Percentiles rank a stretch among this genome's conserved stretches.
Conservation (phyloP, 352 stramenopile genomes). For the Globisporangium emineosum region DNA sequence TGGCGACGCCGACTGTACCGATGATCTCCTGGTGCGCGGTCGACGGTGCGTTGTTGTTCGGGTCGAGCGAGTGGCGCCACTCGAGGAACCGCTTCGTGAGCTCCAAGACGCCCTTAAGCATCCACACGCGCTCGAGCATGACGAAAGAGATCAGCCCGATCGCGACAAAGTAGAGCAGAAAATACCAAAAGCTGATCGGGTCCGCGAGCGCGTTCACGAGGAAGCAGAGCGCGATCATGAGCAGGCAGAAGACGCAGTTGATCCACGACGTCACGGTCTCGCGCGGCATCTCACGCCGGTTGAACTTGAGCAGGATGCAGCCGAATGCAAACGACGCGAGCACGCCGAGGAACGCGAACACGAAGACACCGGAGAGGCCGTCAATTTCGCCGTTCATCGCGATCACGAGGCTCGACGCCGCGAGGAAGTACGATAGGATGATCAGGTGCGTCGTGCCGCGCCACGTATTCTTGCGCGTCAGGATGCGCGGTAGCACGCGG, state of each 20-base stretch:
- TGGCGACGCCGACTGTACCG: constrained; percentile 58
- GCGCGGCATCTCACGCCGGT: constrained; percentile 73
- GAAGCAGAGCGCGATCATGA: constrained; percentile 48
- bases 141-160: constrained; percentile 48
- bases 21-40: constrained; percentile 25
- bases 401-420: constrained; percentile 47
- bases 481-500: constrained; percentile 34
- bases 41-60: not conserved
- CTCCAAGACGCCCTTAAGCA: constrained; percentile 50
- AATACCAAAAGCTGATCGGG: constrained; percentile 39
- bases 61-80: constrained; percentile 7
- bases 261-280: constrained; percentile 63
- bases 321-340: constrained; percentile 68
- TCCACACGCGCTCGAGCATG: constrained; percentile 61
- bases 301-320: constrained; percentile 75
- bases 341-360: constrained; percentile 68
- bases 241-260: constrained; percentile 44
- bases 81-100: constrained; percentile 36
- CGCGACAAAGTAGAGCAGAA: constrained; percentile 54
- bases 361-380: constrained; percentile 69
- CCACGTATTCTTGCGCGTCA: constrained; percentile 44
- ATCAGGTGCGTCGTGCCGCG: constrained; percentile 56
- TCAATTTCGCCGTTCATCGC: constrained; percentile 53
- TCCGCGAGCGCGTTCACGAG: constrained; percentile 53
- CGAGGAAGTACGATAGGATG: constrained; percentile 53